Evolutionary conservation across 139 green algal species (phyloP).

Genomic region (Astrephomene gubernaculifera): DNA sequence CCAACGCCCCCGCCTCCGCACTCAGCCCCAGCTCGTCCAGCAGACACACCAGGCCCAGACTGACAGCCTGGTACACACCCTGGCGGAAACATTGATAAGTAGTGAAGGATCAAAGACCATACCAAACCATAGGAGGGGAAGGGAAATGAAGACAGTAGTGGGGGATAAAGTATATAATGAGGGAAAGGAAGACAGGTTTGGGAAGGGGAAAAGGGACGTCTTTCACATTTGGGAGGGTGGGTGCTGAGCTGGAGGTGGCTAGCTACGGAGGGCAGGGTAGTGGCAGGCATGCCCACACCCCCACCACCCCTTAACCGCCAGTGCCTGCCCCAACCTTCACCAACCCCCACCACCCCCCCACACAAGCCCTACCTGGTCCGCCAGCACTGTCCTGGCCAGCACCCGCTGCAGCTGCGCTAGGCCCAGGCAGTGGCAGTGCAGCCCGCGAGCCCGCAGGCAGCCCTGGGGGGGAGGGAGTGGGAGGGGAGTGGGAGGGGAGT

Average conservation of each 20-base stretch:
- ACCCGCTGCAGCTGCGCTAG: conserved; percentile 61
- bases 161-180: neutral
- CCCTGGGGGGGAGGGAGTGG: too few species aligned
- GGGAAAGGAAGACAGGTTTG: too few species aligned
- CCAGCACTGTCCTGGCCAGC: conserved; percentile 52
- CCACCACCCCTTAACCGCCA: too few species aligned
- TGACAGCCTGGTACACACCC: conserved; percentile 50
- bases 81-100: neutral
- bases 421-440: conserved; percentile 50
- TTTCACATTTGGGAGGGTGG: too few species aligned
- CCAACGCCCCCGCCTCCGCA: conserved; percentile 26
- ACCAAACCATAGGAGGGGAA: too few species aligned
- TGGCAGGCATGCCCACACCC: too few species aligned
- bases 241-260: too few species aligned
- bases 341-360: neutral
- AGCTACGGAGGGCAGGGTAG: too few species aligned
- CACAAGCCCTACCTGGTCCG: conserved; percentile 44
- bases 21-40: conserved; percentile 55
- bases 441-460: neutral
- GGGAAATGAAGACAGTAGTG: neutral
- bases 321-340: neutral
- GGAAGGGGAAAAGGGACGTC: too few species aligned
- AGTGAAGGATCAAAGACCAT: too few species aligned
- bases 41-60: conserved; percentile 42
- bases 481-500: too few species aligned